Base-by-base conservation (phyloP, 805 yeast species). In the Kuraishia piskuri region DNA sequence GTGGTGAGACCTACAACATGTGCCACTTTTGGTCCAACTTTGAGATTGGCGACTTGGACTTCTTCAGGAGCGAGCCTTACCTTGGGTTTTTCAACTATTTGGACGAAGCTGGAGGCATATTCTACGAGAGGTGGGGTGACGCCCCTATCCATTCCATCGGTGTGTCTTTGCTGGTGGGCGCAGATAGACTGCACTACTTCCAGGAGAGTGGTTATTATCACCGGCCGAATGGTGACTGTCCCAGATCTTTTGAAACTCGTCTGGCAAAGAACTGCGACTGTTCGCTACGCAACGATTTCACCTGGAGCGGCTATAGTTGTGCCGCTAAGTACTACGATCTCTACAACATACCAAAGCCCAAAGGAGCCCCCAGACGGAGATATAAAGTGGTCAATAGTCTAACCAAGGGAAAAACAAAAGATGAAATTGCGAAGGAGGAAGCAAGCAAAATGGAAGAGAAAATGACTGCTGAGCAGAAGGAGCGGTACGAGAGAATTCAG, bases 21-120 rank as follows among this genome's bases (percentile, higher is more conserved):
- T 80, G 86, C 61, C 87, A 81, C 63, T 82, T 80, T 62, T 81
- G 86, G 86, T 78, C 85, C 22, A 82, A 82, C 61, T 82, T 82
- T 58, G 87, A 82, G 59, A 73, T 82, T 53, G 88, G 79, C n/a
- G 73, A 72, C 55, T 68, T 83, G 61, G 76, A 78, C 53, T 75
- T 84, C 60, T 83, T 82, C 79, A 66, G 85, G 57, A 61, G 75
- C 22, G 78, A 80, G 48, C 77, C 77, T 12, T 83, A 83, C 66
- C 58, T 58, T 36, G 74, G 76, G 58, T 83, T 78, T 65, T 83
- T 83, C 62, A 77, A 82, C 46, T 68, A 71, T 61, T 69, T 83
- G 57, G 88, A 83, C 67, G 64, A 72, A 54, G 71, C 75, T 20
- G 87, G 87, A 52, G 88, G 88, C 17, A 82, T 83, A 65, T 83